These are phyloP conservation scores for Apophysomyces variabilis DNA, from an alignment of 371 early-diverging fungal species.

Conservation along the genomic window DNA sequence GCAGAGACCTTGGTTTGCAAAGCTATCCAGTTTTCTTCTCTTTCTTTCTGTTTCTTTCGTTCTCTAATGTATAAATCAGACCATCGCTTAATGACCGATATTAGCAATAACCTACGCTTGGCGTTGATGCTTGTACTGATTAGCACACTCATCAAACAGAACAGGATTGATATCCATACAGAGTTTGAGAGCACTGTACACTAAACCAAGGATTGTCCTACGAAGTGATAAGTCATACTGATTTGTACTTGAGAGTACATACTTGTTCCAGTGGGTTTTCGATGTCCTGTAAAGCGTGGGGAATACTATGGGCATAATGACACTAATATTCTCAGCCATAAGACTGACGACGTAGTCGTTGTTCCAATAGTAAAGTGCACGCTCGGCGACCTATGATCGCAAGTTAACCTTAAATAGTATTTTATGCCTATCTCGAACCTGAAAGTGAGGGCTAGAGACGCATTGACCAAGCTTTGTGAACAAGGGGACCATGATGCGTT, in stretches of 20 bases:
- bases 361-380: slow-evolving; percentile 96
- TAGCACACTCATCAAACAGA: slow-evolving; percentile 91
- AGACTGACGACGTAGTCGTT: slow-evolving; percentile 95
- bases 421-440: slow-evolving; percentile 52
- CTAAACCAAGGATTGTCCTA: slow-evolving; percentile 91
- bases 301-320: slow-evolving; percentile 93
- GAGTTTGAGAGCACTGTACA: slow-evolving; percentile 92
- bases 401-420: neutral
- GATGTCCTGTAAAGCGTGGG: slow-evolving; percentile 89
- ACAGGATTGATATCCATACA: slow-evolving; percentile 95
- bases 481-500: slow-evolving; percentile 85
- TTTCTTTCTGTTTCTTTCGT: slow-evolving; percentile 82
- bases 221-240: neutral
- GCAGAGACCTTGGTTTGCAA: slow-evolving; percentile 67
- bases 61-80: slow-evolving; percentile 56
- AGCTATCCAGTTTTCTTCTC: slow-evolving; percentile 85
- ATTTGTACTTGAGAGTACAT: slow-evolving; percentile 15
- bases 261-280: slow-evolving; percentile 97
- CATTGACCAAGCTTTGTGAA: slow-evolving; percentile 94
- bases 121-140: slow-evolving; percentile 80
- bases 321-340: slow-evolving; percentile 87
- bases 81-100: neutral
- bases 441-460: slow-evolving; percentile 95
- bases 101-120: slow-evolving; percentile 67
- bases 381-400: slow-evolving; percentile 85